Base-by-base conservation (phyloP, 306 rosid species). In the Oemleria cerasiformis region DNA sequence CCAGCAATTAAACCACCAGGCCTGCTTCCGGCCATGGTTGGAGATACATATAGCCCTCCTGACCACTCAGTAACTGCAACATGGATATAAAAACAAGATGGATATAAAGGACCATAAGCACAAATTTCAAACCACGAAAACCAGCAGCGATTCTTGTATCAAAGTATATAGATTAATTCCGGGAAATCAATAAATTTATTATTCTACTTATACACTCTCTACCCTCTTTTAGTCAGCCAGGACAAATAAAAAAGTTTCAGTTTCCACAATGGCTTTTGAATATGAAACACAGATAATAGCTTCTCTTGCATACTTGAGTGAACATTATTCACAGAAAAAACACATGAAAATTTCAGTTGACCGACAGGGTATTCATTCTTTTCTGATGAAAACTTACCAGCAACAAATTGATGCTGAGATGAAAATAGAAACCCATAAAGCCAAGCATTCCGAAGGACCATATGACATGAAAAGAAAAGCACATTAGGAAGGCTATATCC, bases 341-440 rank as follows among this genome's bases (percentile, higher is more conserved):
- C 10, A 12, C 7, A 42, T 38, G 47, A 49, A 75, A 36, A 21
- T 13, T 16, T 60, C 54, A 50, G 10, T 49, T 44, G n/a, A 44
- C 5, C 13, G 15, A 30, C 47, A 49, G 12, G 12, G 65, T 62
- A 60, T 15, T 50, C 20, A 21, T 42, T 16, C 13, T 55, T 48
- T 48, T 30, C 43, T 19, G 21, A 42, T 78, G 36, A 75, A 66
- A 77, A 63, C 98, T 87, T 82, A 94, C 98, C 98, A 7, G 98
- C 98, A 73, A 94, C 98, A 83, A 94, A 94, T 85, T 94, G 98
- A 86, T 94, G 92, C 98, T 91, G 97, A 65, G 97, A 67, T 54
- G 73, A 61, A 80, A 71, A 68, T 73, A 84, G 87, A 56, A 82
- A 80, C 84, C 68, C 81, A 75, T 41, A 77, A 61, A 79, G 77